phyloP scores from a whole-genome alignment of 2,329 filamentous ascomycete genomes.

The Xylaria sp. region DNA sequence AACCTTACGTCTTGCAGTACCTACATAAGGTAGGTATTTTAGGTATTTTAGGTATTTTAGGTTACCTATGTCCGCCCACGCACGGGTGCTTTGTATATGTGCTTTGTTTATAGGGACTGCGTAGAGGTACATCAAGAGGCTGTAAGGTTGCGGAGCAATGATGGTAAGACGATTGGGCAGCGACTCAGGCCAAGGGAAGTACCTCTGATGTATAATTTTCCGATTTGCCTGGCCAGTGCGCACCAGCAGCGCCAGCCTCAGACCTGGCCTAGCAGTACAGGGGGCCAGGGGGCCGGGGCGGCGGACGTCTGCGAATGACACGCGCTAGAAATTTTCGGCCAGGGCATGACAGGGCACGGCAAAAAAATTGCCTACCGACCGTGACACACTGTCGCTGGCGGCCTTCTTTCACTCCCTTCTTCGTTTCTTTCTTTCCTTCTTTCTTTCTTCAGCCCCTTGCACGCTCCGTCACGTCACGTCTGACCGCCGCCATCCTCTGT shows the following conservation, averaged over 20 bases:
- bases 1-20: too few species aligned
- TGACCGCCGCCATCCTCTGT: slow-evolving; percentile 45
- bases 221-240: neutral
- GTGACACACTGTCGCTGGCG: neutral
- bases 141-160: slow-evolving; percentile 13
- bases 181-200: slow-evolving; percentile 20
- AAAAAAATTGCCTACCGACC: slow-evolving; percentile 1
- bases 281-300: neutral
- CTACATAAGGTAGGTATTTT: too few species aligned
- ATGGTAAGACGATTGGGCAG: slow-evolving; percentile 17
- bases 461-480: slow-evolving; percentile 49
- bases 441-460: slow-evolving; percentile 46
- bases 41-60: too few species aligned
- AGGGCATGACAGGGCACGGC: neutral
- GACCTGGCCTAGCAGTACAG: neutral
- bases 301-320: slow-evolving; percentile 20
- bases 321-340: slow-evolving; percentile 32
- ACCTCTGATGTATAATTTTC: neutral
- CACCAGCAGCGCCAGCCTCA: too few species aligned
- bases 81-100: too few species aligned
- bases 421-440: slow-evolving; percentile 35
- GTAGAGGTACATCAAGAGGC: too few species aligned
- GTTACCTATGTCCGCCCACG: too few species aligned
- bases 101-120: too few species aligned
- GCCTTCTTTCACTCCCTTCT: slow-evolving; percentile 32